These are phyloP conservation scores for Rhytidiadelphus loreus DNA, from an alignment of 225 moss, liverwort and hornwort genomes.

Conservation along the genomic window DNA sequence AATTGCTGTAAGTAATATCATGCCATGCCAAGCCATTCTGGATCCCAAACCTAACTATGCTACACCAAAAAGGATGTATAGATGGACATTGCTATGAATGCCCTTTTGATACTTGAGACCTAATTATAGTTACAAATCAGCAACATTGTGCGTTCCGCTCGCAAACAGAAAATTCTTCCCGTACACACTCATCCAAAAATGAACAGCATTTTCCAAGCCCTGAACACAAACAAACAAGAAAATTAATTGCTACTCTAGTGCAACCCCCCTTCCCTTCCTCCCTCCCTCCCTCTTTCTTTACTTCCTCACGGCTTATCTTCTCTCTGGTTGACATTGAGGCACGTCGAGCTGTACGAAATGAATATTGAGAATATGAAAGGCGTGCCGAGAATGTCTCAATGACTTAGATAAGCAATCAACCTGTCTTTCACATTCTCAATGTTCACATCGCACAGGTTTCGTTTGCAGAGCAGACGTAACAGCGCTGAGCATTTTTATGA, in stretches of 20 bases:
- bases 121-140: slow-evolving; percentile 29
- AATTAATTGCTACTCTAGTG: background rate
- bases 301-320: background rate
- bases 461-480: background rate
- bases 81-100: slow-evolving; percentile 1
- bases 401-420: background rate
- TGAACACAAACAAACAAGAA: background rate
- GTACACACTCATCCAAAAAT: slow-evolving; percentile 12
- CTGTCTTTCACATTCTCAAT: background rate
- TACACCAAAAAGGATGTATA: slow-evolving; percentile 29
- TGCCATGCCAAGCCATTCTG: slow-evolving; percentile 18
- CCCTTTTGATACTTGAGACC: slow-evolving; percentile 2
- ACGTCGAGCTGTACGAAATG: background rate
- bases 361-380: background rate
- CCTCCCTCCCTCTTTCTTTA: no score
- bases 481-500: background rate
- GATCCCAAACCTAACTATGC: slow-evolving; percentile 18
- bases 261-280: background rate
- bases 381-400: background rate
- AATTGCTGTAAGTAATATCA: slow-evolving; percentile 10
- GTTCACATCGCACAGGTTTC: background rate
- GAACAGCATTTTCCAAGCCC: background rate
- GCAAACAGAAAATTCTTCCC: background rate
- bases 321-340: background rate
- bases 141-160: background rate